These are phyloP conservation scores for Citrullus mucosospermus DNA, from an alignment of 306 rosid genomes.

Conservation along the genomic window DNA sequence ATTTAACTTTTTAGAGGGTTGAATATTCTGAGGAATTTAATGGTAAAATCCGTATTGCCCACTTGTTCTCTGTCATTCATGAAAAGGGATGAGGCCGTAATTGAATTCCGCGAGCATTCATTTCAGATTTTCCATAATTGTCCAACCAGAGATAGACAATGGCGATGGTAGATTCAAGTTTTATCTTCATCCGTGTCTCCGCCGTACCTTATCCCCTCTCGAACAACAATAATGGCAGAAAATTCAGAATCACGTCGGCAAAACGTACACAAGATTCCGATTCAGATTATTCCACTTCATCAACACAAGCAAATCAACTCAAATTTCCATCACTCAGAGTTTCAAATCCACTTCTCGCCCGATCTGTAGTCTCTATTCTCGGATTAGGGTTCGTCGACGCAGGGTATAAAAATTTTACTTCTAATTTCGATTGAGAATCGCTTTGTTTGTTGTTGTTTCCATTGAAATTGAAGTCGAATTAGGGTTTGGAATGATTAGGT, in stretches of 20 bases:
- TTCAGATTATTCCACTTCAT: slow-evolving; percentile 14
- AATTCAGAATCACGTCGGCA: slow-evolving; percentile 11
- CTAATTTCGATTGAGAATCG: background rate
- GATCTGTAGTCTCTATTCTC: slow-evolving; percentile 44
- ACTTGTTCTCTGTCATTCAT: too few relatives aligned
- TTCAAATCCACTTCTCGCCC: slow-evolving; percentile 37
- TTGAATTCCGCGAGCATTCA: background rate
- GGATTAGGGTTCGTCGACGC: slow-evolving; percentile 81
- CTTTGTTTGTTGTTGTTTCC: background rate
- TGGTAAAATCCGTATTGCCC: too few relatives aligned
- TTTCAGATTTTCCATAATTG: background rate
- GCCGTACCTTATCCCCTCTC: slow-evolving; percentile 11
- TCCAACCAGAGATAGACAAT: slow-evolving; percentile 1
- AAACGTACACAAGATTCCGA: slow-evolving; percentile 27
- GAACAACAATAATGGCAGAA: slow-evolving; percentile 21
- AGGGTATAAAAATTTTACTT: slow-evolving; percentile 25
- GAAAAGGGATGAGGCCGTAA: background rate
- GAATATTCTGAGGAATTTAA: too few relatives aligned
- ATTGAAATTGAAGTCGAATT: background rate
- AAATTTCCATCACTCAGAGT: slow-evolving; percentile 17
- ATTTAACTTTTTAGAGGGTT: too few relatives aligned
- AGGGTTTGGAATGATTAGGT: slow-evolving; percentile 34
- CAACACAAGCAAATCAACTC: background rate
- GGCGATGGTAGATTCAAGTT: slow-evolving; percentile 22
- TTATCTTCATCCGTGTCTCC: slow-evolving; percentile 11